Conservation (phyloP, 108 stramenopile species). For the Nitzschia sp. region DNA sequence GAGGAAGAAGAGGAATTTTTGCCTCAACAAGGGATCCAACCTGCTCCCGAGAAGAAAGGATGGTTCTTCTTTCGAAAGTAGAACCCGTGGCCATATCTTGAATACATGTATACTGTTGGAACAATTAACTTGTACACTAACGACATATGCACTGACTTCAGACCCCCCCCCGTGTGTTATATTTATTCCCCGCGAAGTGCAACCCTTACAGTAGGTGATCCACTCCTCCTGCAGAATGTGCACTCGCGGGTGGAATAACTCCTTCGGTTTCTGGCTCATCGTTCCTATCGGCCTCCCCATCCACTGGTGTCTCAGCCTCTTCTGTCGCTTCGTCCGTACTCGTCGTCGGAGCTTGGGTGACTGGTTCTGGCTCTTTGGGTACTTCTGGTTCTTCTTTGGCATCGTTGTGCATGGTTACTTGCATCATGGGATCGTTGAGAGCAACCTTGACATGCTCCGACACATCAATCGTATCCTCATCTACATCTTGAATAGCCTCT, state of each 20-base stretch:
- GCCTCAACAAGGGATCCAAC: too few species aligned
- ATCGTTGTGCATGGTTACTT: neutral
- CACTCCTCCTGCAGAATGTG: too few species aligned
- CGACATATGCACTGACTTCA: too few species aligned
- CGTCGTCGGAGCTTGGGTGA: neutral
- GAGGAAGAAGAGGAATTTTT: too few species aligned
- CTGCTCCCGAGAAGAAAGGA: too few species aligned
- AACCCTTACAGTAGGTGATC: too few species aligned
- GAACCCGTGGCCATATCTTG: too few species aligned
- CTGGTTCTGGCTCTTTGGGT: neutral
- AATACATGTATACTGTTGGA: too few species aligned
- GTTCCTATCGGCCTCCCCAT: neutral
- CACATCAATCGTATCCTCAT: neutral
- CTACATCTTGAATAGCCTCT: neutral
- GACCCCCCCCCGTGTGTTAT: too few species aligned
- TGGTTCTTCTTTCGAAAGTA: too few species aligned
- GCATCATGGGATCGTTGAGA: neutral
- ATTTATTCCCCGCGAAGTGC: too few species aligned
- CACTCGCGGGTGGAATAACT: neutral
- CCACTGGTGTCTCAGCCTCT: neutral
- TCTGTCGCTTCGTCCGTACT: neutral
- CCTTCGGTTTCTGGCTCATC: neutral
- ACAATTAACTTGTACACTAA: too few species aligned
- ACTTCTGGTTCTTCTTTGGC: neutral
- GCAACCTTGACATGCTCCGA: neutral